phyloP scores from a whole-genome alignment of 345 rosid species.

The Syzygium aromaticum region DNA sequence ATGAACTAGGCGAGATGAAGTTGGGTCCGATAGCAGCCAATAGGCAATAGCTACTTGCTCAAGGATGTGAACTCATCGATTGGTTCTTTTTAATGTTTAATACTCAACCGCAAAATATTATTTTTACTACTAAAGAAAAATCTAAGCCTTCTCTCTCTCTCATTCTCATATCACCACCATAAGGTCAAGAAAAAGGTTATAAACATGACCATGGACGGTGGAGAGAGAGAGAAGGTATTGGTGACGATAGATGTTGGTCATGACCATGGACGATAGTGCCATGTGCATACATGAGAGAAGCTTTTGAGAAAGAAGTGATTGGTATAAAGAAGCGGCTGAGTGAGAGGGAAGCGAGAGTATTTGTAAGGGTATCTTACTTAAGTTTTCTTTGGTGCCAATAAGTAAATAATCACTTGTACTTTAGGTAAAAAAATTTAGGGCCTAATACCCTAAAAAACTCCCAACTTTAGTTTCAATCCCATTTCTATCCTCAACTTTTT shows the following conservation, averaged over 20 bases:
- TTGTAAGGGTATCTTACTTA: not conserved
- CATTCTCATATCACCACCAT: not conserved
- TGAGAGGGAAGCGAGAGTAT: not conserved
- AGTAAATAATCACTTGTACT: not conserved
- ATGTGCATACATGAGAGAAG: not conserved
- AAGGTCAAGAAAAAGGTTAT: not conserved
- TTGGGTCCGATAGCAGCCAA: not conserved
- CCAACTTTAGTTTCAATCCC: too few species aligned
- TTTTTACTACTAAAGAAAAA: not conserved
- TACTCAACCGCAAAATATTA: not conserved
- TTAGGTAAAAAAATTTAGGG: not conserved
- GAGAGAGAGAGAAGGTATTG: not conserved
- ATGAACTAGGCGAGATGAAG: not conserved
- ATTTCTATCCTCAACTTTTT: too few species aligned
- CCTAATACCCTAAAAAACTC: too few species aligned
- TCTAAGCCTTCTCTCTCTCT: not conserved
- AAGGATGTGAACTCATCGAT: not conserved
- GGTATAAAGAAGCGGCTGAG: not conserved
- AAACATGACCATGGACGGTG: not conserved
- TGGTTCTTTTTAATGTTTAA: not conserved
- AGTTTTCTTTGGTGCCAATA: not conserved
- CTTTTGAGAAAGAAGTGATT: not conserved
- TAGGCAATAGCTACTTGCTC: too few species aligned
- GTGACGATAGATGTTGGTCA: not conserved
- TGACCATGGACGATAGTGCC: not conserved